These are phyloP conservation scores for Stylonectria norvegica DNA, from an alignment of 2,329 filamentous ascomycete species.

Conservation along the genomic window DNA sequence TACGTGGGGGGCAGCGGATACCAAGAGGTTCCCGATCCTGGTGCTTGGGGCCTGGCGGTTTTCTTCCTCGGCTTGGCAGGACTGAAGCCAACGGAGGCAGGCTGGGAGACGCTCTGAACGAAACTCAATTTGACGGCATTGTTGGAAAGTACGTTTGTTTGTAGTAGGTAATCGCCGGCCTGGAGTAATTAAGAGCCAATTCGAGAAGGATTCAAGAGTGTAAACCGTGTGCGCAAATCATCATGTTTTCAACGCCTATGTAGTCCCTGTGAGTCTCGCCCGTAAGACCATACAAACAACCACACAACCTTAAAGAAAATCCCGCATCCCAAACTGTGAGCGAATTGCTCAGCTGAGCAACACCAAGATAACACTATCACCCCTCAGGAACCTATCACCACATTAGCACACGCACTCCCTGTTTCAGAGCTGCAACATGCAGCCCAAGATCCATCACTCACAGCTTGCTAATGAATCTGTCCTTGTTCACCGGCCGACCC, in stretches of 20 bases:
- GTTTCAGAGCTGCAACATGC: not conserved
- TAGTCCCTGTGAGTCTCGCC: constrained; percentile 32
- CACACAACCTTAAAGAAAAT: constrained; percentile 24
- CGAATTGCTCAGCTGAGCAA: constrained; percentile 61
- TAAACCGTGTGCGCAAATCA: constrained; percentile 21
- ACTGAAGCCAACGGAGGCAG: too few species aligned
- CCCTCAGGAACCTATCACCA: constrained; percentile 70
- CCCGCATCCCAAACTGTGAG: constrained; percentile 14
- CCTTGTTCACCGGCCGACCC: constrained; percentile 91
- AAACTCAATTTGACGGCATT: too few species aligned
- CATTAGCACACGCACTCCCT: constrained; percentile 16
- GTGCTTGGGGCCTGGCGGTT: constrained; percentile 70
- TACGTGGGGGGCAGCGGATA: constrained; percentile 45
- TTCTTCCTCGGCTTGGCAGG: constrained; percentile 72
- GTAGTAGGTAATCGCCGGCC: too few species aligned
- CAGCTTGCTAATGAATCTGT: constrained; percentile 98
- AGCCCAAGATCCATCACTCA: constrained; percentile 41
- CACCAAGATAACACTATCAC: constrained; percentile 84
- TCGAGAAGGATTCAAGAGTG: not conserved
- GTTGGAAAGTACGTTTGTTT: too few species aligned
- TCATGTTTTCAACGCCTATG: constrained; percentile 39
- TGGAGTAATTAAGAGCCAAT: too few species aligned
- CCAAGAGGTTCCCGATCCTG: constrained; percentile 56
- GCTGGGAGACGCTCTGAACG: too few species aligned
- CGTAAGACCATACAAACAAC: constrained; percentile 29